These are phyloP conservation scores for Osmanthus fragrans DNA, from an alignment of 257 asterid genomes.

Conservation along the genomic window DNA sequence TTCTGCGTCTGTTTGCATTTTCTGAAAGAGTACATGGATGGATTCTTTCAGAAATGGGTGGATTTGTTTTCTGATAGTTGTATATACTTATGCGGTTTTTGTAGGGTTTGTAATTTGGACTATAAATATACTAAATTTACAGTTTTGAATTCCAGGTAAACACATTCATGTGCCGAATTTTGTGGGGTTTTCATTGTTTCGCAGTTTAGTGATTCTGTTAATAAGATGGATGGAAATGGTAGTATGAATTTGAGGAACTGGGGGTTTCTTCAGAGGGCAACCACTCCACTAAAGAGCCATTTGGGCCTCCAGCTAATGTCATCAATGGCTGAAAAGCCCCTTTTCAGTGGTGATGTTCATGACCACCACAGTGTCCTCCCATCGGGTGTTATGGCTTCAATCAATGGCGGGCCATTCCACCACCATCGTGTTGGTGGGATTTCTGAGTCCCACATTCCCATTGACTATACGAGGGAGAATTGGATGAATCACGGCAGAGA, in stretches of 20 bases:
- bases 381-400: constrained; percentile 47
- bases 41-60: neutral
- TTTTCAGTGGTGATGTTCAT: constrained; percentile 36
- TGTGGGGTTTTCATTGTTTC: constrained; percentile 21
- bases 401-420: constrained; percentile 59
- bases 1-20: neutral
- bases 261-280: constrained; percentile 43
- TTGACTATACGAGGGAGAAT: constrained; percentile 42
- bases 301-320: constrained; percentile 63
- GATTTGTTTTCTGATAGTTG: constrained; percentile 15
- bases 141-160: neutral
- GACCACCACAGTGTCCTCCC: constrained; percentile 40
- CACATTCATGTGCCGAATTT: constrained; percentile 4
- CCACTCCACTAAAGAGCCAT: constrained; percentile 39
- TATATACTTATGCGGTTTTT: constrained; percentile 17
- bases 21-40: neutral
- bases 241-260: constrained; percentile 53
- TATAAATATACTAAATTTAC: neutral
- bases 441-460: constrained; percentile 42
- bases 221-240: constrained; percentile 74
- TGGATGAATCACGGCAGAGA: constrained; percentile 57
- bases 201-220: constrained; percentile 32
- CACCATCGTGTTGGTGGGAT: constrained; percentile 68
- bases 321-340: constrained; percentile 56
- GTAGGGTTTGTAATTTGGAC: constrained; percentile 23